These are phyloP conservation scores for Fraxinus sp. DNA, from an alignment of 305 asterid genomes.

Conservation along the genomic window DNA sequence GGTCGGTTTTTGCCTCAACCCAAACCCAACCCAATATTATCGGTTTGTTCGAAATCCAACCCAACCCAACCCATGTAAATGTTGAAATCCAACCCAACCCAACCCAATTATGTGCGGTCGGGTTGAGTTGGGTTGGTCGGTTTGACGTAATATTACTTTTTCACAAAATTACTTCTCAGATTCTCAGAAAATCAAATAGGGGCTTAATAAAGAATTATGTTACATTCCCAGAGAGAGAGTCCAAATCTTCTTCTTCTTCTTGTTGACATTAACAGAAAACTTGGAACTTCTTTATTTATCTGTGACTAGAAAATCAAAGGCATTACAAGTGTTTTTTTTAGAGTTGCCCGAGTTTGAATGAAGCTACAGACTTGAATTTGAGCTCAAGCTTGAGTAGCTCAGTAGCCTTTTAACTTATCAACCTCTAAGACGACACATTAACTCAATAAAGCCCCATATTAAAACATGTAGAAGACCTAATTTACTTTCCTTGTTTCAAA, in stretches of 20 bases:
- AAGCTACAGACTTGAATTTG: background rate
- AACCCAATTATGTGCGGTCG: no score
- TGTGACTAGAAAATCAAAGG: background rate
- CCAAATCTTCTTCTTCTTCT: background rate
- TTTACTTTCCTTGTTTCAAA: background rate
- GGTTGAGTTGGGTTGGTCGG: no score
- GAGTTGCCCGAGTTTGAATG: background rate
- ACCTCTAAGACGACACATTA: background rate
- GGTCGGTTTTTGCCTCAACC: no score
- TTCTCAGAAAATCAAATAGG: background rate
- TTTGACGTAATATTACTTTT: no score
- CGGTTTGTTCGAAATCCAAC: no score
- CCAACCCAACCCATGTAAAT: no score
- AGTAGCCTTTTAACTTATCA: background rate
- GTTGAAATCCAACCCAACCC: no score
- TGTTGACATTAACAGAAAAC: background rate
- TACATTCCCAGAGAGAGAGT: background rate
- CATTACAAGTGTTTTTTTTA: background rate
- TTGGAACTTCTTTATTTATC: background rate
- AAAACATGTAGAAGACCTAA: background rate
- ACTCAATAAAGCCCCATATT: slow-evolving; percentile 9
- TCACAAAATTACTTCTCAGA: background rate
- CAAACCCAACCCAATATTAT: no score
- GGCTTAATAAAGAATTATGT: background rate
- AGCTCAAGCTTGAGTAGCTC: slow-evolving; percentile 7